These are phyloP conservation scores for Corymbia citriodora DNA, from an alignment of 441 rosid species.

Conservation along the genomic window DNA sequence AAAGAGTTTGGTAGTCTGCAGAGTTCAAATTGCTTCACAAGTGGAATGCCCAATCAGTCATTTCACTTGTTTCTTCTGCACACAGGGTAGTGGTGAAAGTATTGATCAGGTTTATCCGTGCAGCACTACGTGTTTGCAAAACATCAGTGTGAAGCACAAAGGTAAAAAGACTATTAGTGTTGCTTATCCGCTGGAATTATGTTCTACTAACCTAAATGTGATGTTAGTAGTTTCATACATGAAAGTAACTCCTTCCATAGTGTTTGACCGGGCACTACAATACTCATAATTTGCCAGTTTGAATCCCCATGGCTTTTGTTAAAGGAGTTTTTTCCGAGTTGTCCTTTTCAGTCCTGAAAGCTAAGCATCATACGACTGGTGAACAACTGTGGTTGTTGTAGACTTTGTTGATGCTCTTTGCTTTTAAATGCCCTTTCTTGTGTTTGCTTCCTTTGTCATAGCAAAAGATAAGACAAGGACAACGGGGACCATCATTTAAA, in stretches of 20 bases:
- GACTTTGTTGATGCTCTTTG: neutral
- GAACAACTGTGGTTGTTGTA: neutral
- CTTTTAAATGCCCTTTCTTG: neutral
- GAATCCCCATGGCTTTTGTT: neutral
- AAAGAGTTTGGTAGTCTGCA: neutral
- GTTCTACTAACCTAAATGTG: neutral
- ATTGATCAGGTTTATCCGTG: neutral
- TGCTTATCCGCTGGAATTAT: neutral
- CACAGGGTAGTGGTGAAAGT: conserved; percentile 45
- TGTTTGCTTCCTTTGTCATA: neutral
- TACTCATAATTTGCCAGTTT: neutral
- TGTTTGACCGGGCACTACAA: neutral
- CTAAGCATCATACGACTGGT: neutral
- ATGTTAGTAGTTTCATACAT: neutral
- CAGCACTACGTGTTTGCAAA: neutral
- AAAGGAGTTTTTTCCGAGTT: neutral
- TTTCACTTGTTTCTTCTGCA: neutral
- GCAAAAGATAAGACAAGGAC: neutral
- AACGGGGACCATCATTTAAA: neutral
- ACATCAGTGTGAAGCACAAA: neutral
- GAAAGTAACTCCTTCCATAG: neutral
- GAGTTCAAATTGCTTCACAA: neutral
- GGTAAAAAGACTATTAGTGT: neutral
- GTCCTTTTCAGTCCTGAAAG: neutral
- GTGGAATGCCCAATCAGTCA: neutral